Evolutionary conservation across 306 rosid species (phyloP).

Genomic region (Inga laurina): DNA sequence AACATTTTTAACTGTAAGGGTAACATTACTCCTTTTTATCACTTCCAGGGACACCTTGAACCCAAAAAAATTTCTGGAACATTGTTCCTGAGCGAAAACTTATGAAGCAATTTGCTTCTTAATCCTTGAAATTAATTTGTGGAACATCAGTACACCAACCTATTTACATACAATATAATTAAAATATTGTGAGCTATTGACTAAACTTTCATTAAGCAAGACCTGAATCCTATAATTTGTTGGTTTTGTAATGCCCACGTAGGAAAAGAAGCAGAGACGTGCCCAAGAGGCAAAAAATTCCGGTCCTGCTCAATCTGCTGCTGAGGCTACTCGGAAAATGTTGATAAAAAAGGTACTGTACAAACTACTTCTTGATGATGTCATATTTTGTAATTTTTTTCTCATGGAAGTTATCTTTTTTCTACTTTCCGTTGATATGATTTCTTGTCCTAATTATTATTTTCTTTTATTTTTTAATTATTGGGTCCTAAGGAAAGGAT

Average conservation of each 20-base stretch:
- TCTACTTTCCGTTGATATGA: neutral
- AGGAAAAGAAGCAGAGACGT: conserved; percentile 58
- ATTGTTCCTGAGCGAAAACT: too few species aligned
- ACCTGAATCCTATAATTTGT: neutral
- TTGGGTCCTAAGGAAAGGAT: neutral
- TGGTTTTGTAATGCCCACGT: conserved; percentile 13
- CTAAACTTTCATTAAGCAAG: neutral
- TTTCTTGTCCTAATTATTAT: neutral
- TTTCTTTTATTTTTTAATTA: neutral
- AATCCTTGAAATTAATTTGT: neutral
- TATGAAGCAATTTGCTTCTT: too few species aligned
- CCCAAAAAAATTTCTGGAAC: too few species aligned
- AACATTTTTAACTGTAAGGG: too few species aligned
- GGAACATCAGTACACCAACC: neutral
- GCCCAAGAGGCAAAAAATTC: conserved; percentile 46
- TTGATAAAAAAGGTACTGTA: conserved; percentile 57
- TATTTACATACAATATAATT: neutral
- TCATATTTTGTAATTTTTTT: neutral
- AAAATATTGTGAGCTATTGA: neutral
- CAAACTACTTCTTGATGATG: neutral
- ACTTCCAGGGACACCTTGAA: too few species aligned
- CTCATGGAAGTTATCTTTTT: neutral
- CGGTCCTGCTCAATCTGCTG: conserved; percentile 77
- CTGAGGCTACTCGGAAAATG: conserved; percentile 68
- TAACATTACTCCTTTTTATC: too few species aligned